Evolutionary conservation across 257 asterid species (phyloP), one percentile per base, ranked within the genome.

Genomic region (Echium plantagineum): DNA sequence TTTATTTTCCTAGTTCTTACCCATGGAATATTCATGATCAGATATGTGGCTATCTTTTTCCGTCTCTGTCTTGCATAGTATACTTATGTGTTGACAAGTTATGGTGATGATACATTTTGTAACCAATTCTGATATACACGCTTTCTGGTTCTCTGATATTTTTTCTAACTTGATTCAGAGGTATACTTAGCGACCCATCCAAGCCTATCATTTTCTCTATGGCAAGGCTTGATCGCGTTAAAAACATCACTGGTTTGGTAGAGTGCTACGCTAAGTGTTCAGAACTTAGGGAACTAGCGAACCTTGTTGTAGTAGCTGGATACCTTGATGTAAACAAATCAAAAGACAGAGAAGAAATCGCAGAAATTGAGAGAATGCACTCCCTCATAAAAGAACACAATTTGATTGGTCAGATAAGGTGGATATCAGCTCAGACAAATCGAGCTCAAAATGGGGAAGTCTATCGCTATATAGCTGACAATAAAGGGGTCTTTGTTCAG

Each of bases 171-270:
- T 21, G 35, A 13, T 65, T 68, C 88, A 93, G 99, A 62, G 99
- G 99, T 55, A 60, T 57, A 46, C 31, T 93, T 69, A 59, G 71
- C 64, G 96, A 89, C 65, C 74, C 65, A 28, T 78, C 96, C 15
- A 93, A 93, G 72, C 97, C 99, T 53, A 76, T 89, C 61, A 86
- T 93, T 35, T 93, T 93, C 81, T 86, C 99, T 21, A 93, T 93
- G 97, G 99, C 99, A 24, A 89, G 99, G 86, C 99, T 93, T 15
- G 99, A 93, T 72, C 86, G 69, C 12, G 96, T 89, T 6, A 93
- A 93, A 32, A 93, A 93, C 87, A 93, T 93, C 22, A 63, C 96
- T 0, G 99, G 99, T 13, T 70, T 89, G 71, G 96, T 89, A 62
- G 99, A 93, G 74, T 66, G 83, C 89, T 89, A 84, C 61, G 91